Percentiles rank a stretch among this genome's conserved stretches.
Conservation (phyloP, 352 stramenopile genomes). For the Pythium periplocum region DNA sequence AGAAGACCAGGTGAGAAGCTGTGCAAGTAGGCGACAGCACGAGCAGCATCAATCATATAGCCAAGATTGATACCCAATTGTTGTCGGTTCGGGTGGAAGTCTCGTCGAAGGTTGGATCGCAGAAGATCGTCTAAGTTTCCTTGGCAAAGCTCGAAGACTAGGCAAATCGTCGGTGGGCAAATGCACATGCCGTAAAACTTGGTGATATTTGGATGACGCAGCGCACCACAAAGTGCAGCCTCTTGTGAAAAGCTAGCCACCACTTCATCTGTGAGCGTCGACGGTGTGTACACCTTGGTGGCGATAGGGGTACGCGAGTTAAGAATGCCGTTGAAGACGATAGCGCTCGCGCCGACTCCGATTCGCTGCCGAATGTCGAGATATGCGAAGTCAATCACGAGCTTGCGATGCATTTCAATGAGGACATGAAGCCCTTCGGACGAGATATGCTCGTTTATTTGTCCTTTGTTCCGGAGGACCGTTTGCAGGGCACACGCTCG, state of each 20-base stretch:
- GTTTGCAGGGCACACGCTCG: conserved; percentile 7
- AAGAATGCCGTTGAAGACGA: conserved; percentile 61
- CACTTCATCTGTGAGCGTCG: conserved; percentile 43
- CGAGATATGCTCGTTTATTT: conserved; percentile 5
- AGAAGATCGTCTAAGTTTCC: conserved; percentile 39
- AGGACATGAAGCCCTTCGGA: conserved; percentile 12
- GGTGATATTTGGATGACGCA: conserved; percentile 78
- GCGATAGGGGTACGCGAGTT: conserved; percentile 42
- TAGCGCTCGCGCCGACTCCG: conserved; percentile 35
- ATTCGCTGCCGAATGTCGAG: conserved; percentile 5
- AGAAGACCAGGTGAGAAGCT: conserved; percentile 67
- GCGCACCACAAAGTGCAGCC: conserved; percentile 57
- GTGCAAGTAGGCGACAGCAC: conserved; percentile 65
- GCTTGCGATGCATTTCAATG: conserved; percentile 11
- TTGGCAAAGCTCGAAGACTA: conserved; percentile 58
- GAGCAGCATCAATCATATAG: conserved; percentile 62
- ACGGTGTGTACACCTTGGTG: conserved; percentile 76
- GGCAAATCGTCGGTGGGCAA: conserved; percentile 61
- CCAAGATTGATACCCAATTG: conserved; percentile 43
- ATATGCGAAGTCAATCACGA: conserved; percentile 14
- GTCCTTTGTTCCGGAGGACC: background rate
- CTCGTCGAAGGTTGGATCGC: conserved; percentile 16
- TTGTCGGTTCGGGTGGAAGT: conserved; percentile 20
- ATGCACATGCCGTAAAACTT: conserved; percentile 84
- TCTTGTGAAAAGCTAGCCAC: conserved; percentile 83